These are phyloP conservation scores for Aspergillus fischeri DNA, from an alignment of 2,329 filamentous ascomycete genomes.

Conservation along the genomic window DNA sequence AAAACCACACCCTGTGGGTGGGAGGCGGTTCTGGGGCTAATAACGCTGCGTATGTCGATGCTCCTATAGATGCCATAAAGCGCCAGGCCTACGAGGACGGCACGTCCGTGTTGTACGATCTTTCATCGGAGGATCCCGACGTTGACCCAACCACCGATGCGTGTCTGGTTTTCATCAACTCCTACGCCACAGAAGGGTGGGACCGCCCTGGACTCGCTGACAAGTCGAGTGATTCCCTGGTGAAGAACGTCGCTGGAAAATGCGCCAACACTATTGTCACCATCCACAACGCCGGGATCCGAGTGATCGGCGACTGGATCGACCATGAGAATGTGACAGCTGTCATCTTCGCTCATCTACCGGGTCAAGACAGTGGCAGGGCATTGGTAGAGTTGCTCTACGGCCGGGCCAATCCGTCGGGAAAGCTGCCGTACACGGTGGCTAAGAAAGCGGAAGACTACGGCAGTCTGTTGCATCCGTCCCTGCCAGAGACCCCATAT, in stretches of 20 bases:
- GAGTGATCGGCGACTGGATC: conserved; percentile 54
- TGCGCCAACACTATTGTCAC: conserved; percentile 63
- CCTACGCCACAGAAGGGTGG: conserved; percentile 38
- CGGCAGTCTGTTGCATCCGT: conserved; percentile 24
- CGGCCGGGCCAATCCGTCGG: conserved; percentile 54
- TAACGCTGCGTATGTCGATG: conserved; percentile 45
- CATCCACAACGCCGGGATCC: conserved; percentile 60
- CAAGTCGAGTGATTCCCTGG: conserved; percentile 50
- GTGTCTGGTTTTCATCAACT: conserved; percentile 58
- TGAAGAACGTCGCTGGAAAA: conserved; percentile 53
- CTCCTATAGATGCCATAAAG: conserved; percentile 54
- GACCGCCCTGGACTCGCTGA: conserved; percentile 36
- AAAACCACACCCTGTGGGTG: conserved; percentile 44
- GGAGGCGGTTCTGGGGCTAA: conserved; percentile 49
- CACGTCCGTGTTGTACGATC: conserved; percentile 34
- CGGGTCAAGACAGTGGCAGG: conserved; percentile 59
- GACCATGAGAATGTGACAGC: conserved; percentile 62
- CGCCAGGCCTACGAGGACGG: conserved; percentile 51
- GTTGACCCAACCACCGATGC: conserved; percentile 17
- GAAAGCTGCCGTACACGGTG: conserved; percentile 60
- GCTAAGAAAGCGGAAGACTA: conserved; percentile 57
- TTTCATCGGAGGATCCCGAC: conserved; percentile 11
- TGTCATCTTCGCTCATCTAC: conserved; percentile 61
- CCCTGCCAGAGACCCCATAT: conserved; percentile 11
- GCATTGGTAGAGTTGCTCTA: conserved; percentile 56